Evolutionary conservation across 2,329 filamentous ascomycete species (phyloP).

Genomic region (Talaromyces sp.): DNA sequence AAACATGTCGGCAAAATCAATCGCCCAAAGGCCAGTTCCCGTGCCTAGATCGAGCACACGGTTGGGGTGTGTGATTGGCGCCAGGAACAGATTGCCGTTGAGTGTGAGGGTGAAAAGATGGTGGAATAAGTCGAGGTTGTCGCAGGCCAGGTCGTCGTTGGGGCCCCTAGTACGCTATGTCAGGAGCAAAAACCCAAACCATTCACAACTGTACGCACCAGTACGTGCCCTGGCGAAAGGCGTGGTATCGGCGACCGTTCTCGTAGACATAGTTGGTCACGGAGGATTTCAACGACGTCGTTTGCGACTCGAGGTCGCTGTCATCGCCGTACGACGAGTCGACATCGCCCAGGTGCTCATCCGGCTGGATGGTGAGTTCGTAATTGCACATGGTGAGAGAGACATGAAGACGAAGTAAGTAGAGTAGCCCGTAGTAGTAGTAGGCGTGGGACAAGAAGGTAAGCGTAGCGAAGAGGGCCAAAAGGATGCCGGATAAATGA

Average conservation of each 20-base stretch:
- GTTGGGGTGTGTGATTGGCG: background rate
- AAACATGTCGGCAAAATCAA: slow-evolving; percentile 1
- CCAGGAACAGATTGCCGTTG: slow-evolving; percentile 3
- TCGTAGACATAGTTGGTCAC: slow-evolving; percentile 18
- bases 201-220: background rate
- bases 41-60: slow-evolving; percentile 7
- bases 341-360: background rate
- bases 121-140: slow-evolving; percentile 5
- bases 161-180: background rate
- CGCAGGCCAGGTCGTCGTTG: slow-evolving; percentile 1
- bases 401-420: background rate
- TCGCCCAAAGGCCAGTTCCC: slow-evolving; percentile 7
- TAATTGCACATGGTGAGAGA: background rate
- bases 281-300: slow-evolving; percentile 14
- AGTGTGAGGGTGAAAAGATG: slow-evolving; percentile 3
- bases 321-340: slow-evolving; percentile 5
- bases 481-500: background rate
- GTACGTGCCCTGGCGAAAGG: slow-evolving; percentile 17
- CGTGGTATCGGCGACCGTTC: slow-evolving; percentile 28
- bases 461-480: background rate
- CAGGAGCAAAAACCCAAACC: background rate
- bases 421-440: background rate
- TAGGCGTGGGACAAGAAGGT: background rate
- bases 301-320: slow-evolving; percentile 3
- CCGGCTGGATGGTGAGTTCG: background rate